Conservation (phyloP, 1,139 yeast genomes). For the Meyerozyma guilliermondii region DNA sequence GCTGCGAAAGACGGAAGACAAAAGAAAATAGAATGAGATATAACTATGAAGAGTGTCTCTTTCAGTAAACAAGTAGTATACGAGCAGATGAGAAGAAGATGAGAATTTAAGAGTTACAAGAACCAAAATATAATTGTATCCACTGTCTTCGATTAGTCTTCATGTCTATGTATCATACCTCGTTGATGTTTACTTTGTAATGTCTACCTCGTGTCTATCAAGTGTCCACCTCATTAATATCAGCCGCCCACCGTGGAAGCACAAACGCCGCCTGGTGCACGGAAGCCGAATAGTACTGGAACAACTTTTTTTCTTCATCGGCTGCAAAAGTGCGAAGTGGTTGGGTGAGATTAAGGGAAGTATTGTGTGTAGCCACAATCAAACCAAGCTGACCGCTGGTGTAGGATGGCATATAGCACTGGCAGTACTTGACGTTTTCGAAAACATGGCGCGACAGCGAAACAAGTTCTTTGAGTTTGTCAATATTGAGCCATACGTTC, state of each 20-base stretch:
- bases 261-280: constrained; percentile 80
- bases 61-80: no score
- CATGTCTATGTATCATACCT: no score
- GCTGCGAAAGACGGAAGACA: no score
- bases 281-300: constrained; percentile 67
- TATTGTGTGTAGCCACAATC: constrained; percentile 71
- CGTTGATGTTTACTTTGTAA: no score
- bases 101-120: no score
- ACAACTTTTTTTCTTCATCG: constrained; percentile 46
- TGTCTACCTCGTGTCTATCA: no score
- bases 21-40: no score
- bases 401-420: constrained; percentile 90
- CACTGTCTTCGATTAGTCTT: no score
- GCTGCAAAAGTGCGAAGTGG: constrained; percentile 48
- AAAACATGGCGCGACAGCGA: constrained; percentile 66
- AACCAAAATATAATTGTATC: no score
- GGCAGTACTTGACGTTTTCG: constrained; percentile 70
- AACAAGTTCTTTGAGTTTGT: constrained; percentile 57
- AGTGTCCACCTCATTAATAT: no score
- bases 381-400: constrained; percentile 96
- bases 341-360: constrained; percentile 39
- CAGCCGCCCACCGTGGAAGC: constrained; percentile 78
- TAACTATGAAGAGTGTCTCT: no score
- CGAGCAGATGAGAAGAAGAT: no score
- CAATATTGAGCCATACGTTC: constrained; percentile 83